Evolutionary conservation across 2,329 filamentous ascomycete genomes (phyloP), one percentile per base, ranked within the genome.

Genomic region (Paracorniculantispora psalliotae): DNA sequence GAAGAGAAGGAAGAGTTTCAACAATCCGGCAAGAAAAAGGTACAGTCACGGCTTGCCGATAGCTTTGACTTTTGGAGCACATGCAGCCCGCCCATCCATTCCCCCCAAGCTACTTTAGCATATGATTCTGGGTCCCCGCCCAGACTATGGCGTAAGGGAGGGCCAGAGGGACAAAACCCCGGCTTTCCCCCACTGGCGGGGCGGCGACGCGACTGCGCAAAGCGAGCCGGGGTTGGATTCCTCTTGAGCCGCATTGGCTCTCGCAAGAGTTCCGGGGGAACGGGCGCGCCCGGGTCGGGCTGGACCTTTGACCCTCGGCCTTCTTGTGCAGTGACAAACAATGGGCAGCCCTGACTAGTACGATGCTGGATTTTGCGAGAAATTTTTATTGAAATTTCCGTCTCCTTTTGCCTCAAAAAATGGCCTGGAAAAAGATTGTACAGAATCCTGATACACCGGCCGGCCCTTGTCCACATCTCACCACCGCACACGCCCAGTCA

Each of bases 51-150:
- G 39, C 44, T 57, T n/a, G 30, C 54, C 44, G 35, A 57, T 50
- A 41, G 46, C 54, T 48, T 48, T 57, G 54, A 57, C 54, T 33
- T 41, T 56, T 15, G 33, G 35, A 57, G 54, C 54, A 57, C 54
- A 50, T 50, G 46, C 54, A 50, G 37, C 9, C 47, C 15, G 35
- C 33, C 21, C 55, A 54, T 47, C 51, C 15, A 43, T 35, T 2
- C 9, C 17, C 44, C 33, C 33, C 26, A 39, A 54, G 33, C 30
- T 46, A 17, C 19, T 59, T 59, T 61, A 52, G 51, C 60, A 61
- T 61, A 61, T 59, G 60, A 61, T 61, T 59, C 60, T 59, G 56
- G 60, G 50, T 47, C 44, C 57, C 44, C 58, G 25, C 58, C 55
- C 43, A 47, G 30, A 54, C 57, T 30, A 52, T 59, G 57, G 50